Evolutionary conservation across 177 flowering plant species (phyloP), one percentile per base, ranked within the genome.

Genomic region (Vitis hybrid): DNA sequence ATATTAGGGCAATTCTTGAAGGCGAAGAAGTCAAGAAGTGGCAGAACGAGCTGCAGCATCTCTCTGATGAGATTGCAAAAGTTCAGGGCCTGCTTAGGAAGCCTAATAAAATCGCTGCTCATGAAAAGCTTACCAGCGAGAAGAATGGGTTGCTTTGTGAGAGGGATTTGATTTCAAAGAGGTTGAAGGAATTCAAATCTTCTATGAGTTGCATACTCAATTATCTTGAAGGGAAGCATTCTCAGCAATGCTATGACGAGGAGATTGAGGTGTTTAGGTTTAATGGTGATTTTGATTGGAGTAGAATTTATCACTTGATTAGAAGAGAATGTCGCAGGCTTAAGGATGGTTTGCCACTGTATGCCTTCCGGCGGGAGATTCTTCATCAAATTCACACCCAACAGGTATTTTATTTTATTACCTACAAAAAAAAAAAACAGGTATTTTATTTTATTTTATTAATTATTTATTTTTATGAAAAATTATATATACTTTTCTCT

Each of bases 341-440:
- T 17, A 85, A 86, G 9, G 94, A 79, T 46, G 91, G 93, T 3
- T 73, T 93, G 76, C 97, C 97, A 0, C 85, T 93, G 61, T 91
- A 88, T 71, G 83, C 83, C 1, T 77, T 27, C 48, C 72, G 95
- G 51, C 72, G 63, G 71, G 81, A 84, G 11, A 86, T 93, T 63
- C 74, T 93, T 15, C 58, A 21, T 14, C 75, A 77, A 48, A 81
- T 93, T 55, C 76, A 69, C 59, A 7, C 15, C 21, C 78, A 86
- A 20, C 97, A 93, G 95, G 98, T 83, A 71, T 13, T 15, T n/a
- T 8, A 8, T 13, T 55, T 50, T 32, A 46, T 50, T 18, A 2
- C 27, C 27, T 24, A 24, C 3, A 24, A 24, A 24, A 24, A 24
- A 24, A 24, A 24, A 24, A 24, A 86, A 20, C 97, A 93, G 95